Evolutionary conservation across 75 land plant genomes (phyloP), one percentile per base, ranked within the genome.

Genomic region (Selaginella tamariscina): DNA sequence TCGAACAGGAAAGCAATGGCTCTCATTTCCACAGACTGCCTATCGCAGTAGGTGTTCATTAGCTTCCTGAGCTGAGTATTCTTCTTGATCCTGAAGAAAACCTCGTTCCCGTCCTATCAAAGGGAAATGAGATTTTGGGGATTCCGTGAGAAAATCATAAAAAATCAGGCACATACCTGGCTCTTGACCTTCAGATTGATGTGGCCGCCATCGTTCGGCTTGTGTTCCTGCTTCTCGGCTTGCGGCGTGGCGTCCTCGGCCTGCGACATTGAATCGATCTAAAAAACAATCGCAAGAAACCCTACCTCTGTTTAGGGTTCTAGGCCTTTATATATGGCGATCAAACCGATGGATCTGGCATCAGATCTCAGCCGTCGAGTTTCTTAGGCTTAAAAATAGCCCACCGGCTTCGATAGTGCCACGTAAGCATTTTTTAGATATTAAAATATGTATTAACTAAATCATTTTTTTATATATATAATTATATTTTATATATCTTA

Each of bases 1-100:
- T 90, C 96, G 76, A 88, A 90, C 62, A 90, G 74, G 65, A 90
- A 90, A 26, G 96, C 96, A 64, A 90, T 88, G 1, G 96, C 80
- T 33, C 78, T 79, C 20, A 82, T 44, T 28, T 85, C 88, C 32
- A 81, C 82, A 1, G 96, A 90, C 59, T 88, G 94, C 39, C 96
- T 74, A 33, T 88, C 88, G 68, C 96, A 90, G 54, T 90, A 90
- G 1, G 94, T 86, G 76, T 77, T 85, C 96, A 90, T 90, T 11
- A 90, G 86, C 79, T 90, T 90, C 74, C 69, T 67, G 75, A 90
- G 81, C 68, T 85, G 87, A 2, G 96, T 85, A 65, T 76, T 79
- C 31, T 88, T 75, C 70, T 88, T 88, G 63, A 90, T 90, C 79
- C 94, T 81, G 78, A 90, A 90, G 67, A 90, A 88, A 1, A 90